phyloP scores from a whole-genome alignment of 768 basidiomycete genomes.

The Agrocybe chaxingu region DNA sequence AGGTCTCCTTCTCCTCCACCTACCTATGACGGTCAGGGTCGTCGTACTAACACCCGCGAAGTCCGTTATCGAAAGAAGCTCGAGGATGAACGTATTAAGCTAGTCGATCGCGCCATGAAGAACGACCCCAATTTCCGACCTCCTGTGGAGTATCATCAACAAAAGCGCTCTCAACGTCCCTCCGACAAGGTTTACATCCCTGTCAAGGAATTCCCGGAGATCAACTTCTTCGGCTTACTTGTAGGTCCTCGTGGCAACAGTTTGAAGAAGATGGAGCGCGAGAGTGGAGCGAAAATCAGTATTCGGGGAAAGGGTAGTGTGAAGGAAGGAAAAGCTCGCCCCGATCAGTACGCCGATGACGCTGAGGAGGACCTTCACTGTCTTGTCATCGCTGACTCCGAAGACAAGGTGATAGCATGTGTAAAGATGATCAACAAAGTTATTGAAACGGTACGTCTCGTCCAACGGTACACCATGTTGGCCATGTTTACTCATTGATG shows the following conservation, averaged over 20 bases:
- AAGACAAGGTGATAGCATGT: constrained; percentile 88
- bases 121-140: constrained; percentile 98
- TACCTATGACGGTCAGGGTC: constrained; percentile 95
- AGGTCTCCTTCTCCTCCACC: constrained; percentile 97
- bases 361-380: constrained; percentile 99
- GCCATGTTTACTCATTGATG: constrained; percentile 2
- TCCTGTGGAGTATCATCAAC: constrained; percentile 93
- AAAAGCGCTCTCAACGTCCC: constrained; percentile 90
- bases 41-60: constrained; percentile 97
- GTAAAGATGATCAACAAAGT: constrained; percentile 96
- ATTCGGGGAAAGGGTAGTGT: constrained; percentile 98
- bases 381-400: constrained; percentile 88
- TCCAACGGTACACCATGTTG: neutral
- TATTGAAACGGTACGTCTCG: constrained; percentile 86
- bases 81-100: constrained; percentile 86
- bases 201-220: constrained; percentile 99
- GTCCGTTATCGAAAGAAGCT: constrained; percentile 96
- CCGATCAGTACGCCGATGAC: constrained; percentile 92
- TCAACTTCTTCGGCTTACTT: constrained; percentile 98
- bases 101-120: constrained; percentile 96
- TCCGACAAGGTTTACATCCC: constrained; percentile 99
- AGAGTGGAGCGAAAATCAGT: constrained; percentile 97
- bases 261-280: constrained; percentile 98
- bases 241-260: constrained; percentile 99
- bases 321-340: constrained; percentile 96